Conservation (phyloP, 768 basidiomycete species). For the Suillus cothurnatus region DNA sequence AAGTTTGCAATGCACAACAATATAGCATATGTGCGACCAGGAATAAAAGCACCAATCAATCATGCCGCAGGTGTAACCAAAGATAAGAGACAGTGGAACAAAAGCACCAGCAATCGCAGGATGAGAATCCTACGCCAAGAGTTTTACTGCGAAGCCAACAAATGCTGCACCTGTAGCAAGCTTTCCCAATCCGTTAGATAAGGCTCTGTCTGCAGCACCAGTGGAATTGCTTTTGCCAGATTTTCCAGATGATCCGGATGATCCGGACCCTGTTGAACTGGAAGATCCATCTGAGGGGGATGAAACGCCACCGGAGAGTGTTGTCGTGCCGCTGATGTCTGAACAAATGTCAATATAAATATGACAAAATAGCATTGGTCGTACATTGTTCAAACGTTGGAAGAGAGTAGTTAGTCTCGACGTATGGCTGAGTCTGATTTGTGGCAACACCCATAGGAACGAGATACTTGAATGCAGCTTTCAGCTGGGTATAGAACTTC, state of each 20-base stretch:
- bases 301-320: constrained; percentile 12
- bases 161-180: constrained; percentile 20
- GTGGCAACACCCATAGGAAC: constrained; percentile 55
- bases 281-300: constrained; percentile 3
- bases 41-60: background rate
- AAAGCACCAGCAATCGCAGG: background rate
- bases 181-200: constrained; percentile 11
- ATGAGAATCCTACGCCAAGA: constrained; percentile 19
- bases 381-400: constrained; percentile 52
- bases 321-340: constrained; percentile 31
- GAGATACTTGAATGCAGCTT: constrained; percentile 46
- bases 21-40: background rate
- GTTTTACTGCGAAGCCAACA: constrained; percentile 16
- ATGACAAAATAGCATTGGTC: constrained; percentile 13
- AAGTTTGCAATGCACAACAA: background rate
- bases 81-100: too few relatives aligned
- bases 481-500: constrained; percentile 50
- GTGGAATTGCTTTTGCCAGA: background rate
- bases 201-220: constrained; percentile 5
- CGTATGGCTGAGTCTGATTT: constrained; percentile 55
- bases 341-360: background rate
- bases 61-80: background rate
- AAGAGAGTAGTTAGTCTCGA: constrained; percentile 45
- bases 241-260: constrained; percentile 3
- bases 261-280: constrained; percentile 10